Evolutionary conservation across 768 basidiomycete genomes (phyloP).

Genomic region (Pleurotus eryngii): DNA sequence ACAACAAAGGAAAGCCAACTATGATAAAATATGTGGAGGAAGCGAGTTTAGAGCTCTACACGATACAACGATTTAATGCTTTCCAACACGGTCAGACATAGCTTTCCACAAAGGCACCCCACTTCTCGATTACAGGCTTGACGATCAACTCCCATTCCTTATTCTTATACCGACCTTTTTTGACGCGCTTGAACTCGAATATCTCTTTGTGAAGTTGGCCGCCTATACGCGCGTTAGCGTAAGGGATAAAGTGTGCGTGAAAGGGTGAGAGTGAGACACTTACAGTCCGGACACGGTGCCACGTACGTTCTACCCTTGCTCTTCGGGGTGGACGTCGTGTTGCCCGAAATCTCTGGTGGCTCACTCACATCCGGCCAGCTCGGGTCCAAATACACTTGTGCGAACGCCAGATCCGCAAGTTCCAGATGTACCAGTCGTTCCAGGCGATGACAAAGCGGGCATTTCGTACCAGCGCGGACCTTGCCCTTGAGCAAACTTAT

Average conservation of each 20-base stretch:
- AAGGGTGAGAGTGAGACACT: not conserved
- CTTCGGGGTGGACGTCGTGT: slow-evolving; percentile 14
- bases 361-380: slow-evolving; percentile 37
- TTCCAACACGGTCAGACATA: slow-evolving; percentile 7
- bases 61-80: no score
- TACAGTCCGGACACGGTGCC: slow-evolving; percentile 37
- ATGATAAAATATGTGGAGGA: no score
- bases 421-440: slow-evolving; percentile 82
- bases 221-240: slow-evolving; percentile 30
- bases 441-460: slow-evolving; percentile 67
- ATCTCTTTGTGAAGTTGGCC: slow-evolving; percentile 72
- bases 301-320: slow-evolving; percentile 18
- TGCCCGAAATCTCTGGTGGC: slow-evolving; percentile 11
- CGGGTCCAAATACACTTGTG: slow-evolving; percentile 57
- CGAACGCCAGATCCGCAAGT: slow-evolving; percentile 61
- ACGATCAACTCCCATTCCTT: slow-evolving; percentile 76
- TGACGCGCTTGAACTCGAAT: slow-evolving; percentile 64
- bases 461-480: slow-evolving; percentile 57
- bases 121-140: slow-evolving; percentile 71
- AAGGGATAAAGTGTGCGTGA: not conserved
- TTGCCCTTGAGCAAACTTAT: slow-evolving; percentile 62
- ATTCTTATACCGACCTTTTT: slow-evolving; percentile 49
- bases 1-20: no score
- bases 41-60: no score
- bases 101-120: slow-evolving; percentile 42